These are phyloP conservation scores for Brassica incana DNA, from an alignment of 345 rosid genomes.

Conservation along the genomic window DNA sequence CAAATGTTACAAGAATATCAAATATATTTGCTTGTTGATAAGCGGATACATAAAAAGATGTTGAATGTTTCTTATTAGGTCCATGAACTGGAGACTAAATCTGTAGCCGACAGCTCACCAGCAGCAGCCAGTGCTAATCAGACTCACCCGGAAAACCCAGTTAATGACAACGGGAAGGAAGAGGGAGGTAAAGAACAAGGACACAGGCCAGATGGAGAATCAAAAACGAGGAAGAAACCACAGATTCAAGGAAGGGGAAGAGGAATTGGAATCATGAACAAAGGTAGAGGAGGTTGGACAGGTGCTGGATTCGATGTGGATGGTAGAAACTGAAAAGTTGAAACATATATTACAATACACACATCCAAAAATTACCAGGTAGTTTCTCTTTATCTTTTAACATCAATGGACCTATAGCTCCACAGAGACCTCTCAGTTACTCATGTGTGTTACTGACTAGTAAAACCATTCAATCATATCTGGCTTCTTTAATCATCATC, in stretches of 20 bases:
- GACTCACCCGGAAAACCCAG: constrained; percentile 31
- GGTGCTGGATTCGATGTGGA: constrained; percentile 79
- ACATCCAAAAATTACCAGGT: constrained; percentile 10
- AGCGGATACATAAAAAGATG: constrained; percentile 12
- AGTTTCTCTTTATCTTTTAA: constrained; percentile 14
- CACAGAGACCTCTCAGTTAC: constrained; percentile 12
- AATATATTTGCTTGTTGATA: constrained; percentile 5
- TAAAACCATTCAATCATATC: constrained; percentile 1
- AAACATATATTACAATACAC: constrained; percentile 23
- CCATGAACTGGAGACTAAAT: constrained; percentile 37
- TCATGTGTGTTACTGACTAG: constrained; percentile 5
- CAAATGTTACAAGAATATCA: background rate
- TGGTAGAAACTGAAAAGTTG: constrained; percentile 43
- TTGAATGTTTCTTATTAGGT: constrained; percentile 47
- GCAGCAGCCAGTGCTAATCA: constrained; percentile 37
- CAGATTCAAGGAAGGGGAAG: constrained; percentile 67
- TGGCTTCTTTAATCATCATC: constrained; percentile 3
- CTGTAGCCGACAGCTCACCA: constrained; percentile 42
- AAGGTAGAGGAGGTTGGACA: constrained; percentile 84
- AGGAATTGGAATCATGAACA: constrained; percentile 56
- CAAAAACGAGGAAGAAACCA: constrained; percentile 56
- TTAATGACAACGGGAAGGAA: constrained; percentile 38
- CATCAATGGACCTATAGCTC: constrained; percentile 12
- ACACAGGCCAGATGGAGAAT: constrained; percentile 58
- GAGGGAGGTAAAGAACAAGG: constrained; percentile 41